Evolutionary conservation across 495 filamentous ascomycete genomes (phyloP).

Genomic region (Parathielavia appendiculata): DNA sequence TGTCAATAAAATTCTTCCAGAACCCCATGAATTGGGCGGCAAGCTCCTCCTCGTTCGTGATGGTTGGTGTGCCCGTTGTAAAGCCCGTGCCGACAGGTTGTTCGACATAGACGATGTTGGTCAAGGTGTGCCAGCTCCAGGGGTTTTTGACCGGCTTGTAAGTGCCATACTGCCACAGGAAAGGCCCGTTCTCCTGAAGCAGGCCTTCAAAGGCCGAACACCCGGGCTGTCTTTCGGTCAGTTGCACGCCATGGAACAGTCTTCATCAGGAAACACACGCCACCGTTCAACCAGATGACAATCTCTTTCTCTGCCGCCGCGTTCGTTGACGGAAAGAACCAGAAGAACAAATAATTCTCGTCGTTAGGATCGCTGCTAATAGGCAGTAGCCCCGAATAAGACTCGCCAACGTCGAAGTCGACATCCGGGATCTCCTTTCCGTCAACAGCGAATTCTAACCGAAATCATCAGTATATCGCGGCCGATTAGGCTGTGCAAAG

Average conservation of each 20-base stretch:
- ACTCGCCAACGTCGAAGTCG: slow-evolving; percentile 70
- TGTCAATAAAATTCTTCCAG: slow-evolving; percentile 64
- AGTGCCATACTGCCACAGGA: slow-evolving; percentile 68
- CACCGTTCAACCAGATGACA: slow-evolving; percentile 69
- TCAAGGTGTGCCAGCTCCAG: slow-evolving; percentile 67
- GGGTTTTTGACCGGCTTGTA: slow-evolving; percentile 59
- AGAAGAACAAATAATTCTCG: slow-evolving; percentile 62
- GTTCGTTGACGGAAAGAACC: slow-evolving; percentile 66
- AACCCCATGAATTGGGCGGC: slow-evolving; percentile 65
- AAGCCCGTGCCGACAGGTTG: slow-evolving; percentile 77
- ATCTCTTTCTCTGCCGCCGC: slow-evolving; percentile 57
- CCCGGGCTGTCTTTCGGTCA: slow-evolving; percentile 41
- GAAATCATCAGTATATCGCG: background rate
- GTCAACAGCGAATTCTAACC: slow-evolving; percentile 58
- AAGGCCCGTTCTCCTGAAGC: slow-evolving; percentile 71
- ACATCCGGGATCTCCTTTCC: slow-evolving; percentile 65
- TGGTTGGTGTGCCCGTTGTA: slow-evolving; percentile 56
- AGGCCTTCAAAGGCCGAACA: slow-evolving; percentile 66
- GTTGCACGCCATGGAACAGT: background rate
- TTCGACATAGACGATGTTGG: slow-evolving; percentile 71
- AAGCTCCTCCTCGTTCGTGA: slow-evolving; percentile 59
- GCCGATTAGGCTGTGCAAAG: background rate
- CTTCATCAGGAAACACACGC: slow-evolving; percentile 33
- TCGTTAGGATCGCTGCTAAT: slow-evolving; percentile 52
- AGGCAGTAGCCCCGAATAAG: slow-evolving; percentile 65